Conservation (phyloP, 805 yeast species). For the Dipodascopsis uninucleata region DNA sequence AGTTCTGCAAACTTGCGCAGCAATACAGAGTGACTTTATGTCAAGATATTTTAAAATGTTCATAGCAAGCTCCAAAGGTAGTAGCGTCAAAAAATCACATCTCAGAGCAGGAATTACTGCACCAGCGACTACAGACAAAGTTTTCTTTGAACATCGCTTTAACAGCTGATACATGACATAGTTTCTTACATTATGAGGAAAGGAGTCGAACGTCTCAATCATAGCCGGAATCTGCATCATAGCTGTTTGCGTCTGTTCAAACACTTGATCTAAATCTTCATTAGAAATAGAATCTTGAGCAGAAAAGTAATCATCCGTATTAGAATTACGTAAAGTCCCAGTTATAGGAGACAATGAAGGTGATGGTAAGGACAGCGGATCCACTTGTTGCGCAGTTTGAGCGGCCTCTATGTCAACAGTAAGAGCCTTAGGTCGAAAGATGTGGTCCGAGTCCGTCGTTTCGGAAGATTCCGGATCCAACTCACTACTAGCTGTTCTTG, state of each 20-base stretch:
- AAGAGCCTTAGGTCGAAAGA: no score
- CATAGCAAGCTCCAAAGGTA: conserved; percentile 73
- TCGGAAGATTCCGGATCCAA: no score
- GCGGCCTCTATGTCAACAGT: conserved; percentile 9
- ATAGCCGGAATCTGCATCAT: conserved; percentile 30
- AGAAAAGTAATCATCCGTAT: conserved; percentile 17
- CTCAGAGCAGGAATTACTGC: conserved; percentile 54
- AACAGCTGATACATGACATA: conserved; percentile 54
- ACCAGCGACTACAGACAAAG: conserved; percentile 58
- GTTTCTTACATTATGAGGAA: conserved; percentile 48
- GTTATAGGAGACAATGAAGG: conserved; percentile 32
- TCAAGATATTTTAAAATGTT: conserved; percentile 65
- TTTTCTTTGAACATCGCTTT: conserved; percentile 54
- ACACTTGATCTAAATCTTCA: conserved; percentile 6
- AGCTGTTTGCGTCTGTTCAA: conserved; percentile 8
- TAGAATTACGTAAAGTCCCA: conserved; percentile 13
- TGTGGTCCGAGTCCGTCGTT: no score
- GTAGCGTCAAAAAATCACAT: conserved; percentile 63
- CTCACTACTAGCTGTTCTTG: no score
- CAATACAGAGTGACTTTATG: conserved; percentile 54
- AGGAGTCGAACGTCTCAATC: conserved; percentile 35
- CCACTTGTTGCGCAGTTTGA: conserved; percentile 8
- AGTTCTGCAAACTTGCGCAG: conserved; percentile 58
- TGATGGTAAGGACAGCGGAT: conserved; percentile 32
- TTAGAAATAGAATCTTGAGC: background rate